Conservation (phyloP, 495 filamentous ascomycete species). For the Xylaria curta region DNA sequence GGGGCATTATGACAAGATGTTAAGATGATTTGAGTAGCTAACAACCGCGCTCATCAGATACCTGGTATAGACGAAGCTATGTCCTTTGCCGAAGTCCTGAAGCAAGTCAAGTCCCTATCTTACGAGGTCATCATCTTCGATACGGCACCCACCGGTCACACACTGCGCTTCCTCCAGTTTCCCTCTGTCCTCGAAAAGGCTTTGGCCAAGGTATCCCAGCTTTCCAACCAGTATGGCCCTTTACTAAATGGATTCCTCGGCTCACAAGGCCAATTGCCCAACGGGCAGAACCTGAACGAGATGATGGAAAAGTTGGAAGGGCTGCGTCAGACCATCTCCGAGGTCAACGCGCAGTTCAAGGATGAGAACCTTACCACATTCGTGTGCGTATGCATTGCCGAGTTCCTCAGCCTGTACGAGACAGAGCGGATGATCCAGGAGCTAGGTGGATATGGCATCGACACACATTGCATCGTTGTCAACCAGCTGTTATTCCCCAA, state of each 20-base stretch:
- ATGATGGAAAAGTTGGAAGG: slow-evolving; percentile 93
- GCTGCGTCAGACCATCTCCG: slow-evolving; percentile 87
- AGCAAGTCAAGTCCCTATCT: slow-evolving; percentile 98
- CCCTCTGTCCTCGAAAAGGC: slow-evolving; percentile 98
- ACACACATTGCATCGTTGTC: slow-evolving; percentile 96
- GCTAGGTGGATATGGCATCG: slow-evolving; percentile 89
- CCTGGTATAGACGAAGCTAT: slow-evolving; percentile 99
- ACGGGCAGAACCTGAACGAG: slow-evolving; percentile 88
- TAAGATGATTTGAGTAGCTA: background rate
- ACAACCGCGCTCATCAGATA: slow-evolving; percentile 63
- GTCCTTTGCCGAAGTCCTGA: slow-evolving; percentile 98
- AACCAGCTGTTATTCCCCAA: slow-evolving; percentile 97
- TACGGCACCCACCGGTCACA: slow-evolving; percentile 98
- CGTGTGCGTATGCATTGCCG: slow-evolving; percentile 97
- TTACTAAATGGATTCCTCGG: slow-evolving; percentile 94
- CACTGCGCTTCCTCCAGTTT: slow-evolving; percentile 98
- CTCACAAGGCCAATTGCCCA: slow-evolving; percentile 78
- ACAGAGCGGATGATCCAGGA: slow-evolving; percentile 99
- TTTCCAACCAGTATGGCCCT: slow-evolving; percentile 92
- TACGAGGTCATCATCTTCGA: slow-evolving; percentile 99
- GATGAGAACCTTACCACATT: slow-evolving; percentile 95
- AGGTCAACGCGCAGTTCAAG: slow-evolving; percentile 98
- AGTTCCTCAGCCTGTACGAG: slow-evolving; percentile 97
- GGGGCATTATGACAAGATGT: background rate
- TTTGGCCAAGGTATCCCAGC: slow-evolving; percentile 91